Percentiles rank a stretch among this genome's conserved stretches.
These are phyloP conservation scores for Sclerotinia subarctica DNA, from an alignment of 2,329 filamentous ascomycete species.

Conservation along the genomic window DNA sequence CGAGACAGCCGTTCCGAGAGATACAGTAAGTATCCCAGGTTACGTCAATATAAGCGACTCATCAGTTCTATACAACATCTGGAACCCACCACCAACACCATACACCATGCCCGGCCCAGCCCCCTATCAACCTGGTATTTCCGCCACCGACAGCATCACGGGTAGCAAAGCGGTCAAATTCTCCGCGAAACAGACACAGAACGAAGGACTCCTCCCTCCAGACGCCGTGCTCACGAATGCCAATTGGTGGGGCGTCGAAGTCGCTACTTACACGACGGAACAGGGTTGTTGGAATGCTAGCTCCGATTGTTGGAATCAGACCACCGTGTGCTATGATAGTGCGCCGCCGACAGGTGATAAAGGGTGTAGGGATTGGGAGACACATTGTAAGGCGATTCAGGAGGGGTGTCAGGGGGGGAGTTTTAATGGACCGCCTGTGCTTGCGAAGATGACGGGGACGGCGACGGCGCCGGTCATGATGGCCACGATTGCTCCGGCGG, in stretches of 20 bases:
- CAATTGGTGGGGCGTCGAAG: constrained; percentile 68
- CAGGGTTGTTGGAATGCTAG: constrained; percentile 58
- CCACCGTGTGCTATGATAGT: constrained; percentile 55
- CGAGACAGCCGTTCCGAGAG: constrained; percentile 47
- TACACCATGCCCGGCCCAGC: constrained; percentile 58
- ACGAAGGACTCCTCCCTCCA: constrained; percentile 51
- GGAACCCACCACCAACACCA: constrained; percentile 47
- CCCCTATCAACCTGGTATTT: constrained; percentile 29
- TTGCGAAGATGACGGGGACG: not conserved
- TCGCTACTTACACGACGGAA: constrained; percentile 54
- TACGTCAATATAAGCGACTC: constrained; percentile 54
- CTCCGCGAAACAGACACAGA: constrained; percentile 37
- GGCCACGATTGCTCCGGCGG: not conserved
- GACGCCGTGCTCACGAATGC: constrained; percentile 62
- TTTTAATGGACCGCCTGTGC: constrained; percentile 46
- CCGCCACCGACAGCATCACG: not conserved
- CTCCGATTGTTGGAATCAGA: constrained; percentile 57
- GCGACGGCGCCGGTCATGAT: not conserved
- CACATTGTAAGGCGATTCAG: constrained; percentile 55
- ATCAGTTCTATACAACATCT: constrained; percentile 64
- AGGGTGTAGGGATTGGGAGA: constrained; percentile 60
- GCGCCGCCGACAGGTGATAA: constrained; percentile 57
- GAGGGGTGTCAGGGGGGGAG: constrained; percentile 43
- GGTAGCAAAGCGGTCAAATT: constrained; percentile 7
- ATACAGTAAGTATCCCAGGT: constrained; percentile 63